These are phyloP conservation scores for Saturnispora saitoi DNA, from an alignment of 805 yeast genomes.

Conservation along the genomic window DNA sequence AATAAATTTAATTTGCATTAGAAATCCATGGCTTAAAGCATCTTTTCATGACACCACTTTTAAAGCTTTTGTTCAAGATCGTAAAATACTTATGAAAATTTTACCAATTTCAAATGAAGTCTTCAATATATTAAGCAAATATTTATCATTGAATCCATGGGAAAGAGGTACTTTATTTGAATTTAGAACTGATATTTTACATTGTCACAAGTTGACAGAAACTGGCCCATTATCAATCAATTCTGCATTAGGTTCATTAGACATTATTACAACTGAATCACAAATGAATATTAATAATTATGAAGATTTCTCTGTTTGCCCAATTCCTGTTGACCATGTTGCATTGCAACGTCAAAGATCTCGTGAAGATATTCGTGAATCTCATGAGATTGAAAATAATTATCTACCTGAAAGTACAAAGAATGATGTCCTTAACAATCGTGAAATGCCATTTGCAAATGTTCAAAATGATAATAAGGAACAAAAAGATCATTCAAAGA, in stretches of 20 bases:
- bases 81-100: constrained; percentile 50
- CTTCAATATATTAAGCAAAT: constrained; percentile 38
- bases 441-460: not conserved
- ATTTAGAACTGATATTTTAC: constrained; percentile 32
- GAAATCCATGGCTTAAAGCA: constrained; percentile 90
- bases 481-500: constrained; percentile 12
- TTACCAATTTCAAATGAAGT: constrained; percentile 66
- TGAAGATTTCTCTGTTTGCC: constrained; percentile 21
- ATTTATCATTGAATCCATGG: constrained; percentile 40
- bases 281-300: constrained; percentile 10
- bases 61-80: constrained; percentile 49
- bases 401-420: constrained; percentile 21
- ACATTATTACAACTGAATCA: constrained; percentile 23
- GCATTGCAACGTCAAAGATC: constrained; percentile 23
- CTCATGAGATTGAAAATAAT: constrained; percentile 23
- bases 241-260: constrained; percentile 21
- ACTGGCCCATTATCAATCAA: constrained; percentile 29
- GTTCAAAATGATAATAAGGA: not conserved
- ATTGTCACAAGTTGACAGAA: constrained; percentile 23
- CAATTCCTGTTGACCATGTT: constrained; percentile 31
- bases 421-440: constrained; percentile 8
- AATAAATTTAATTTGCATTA: constrained; percentile 69
- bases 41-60: constrained; percentile 58
- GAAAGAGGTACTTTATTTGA: constrained; percentile 35
- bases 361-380: constrained; percentile 23